Percentiles rank a stretch among this genome's conserved stretches.
phyloP scores from a whole-genome alignment of 768 basidiomycete species.

The Termitomyces sp. region DNA sequence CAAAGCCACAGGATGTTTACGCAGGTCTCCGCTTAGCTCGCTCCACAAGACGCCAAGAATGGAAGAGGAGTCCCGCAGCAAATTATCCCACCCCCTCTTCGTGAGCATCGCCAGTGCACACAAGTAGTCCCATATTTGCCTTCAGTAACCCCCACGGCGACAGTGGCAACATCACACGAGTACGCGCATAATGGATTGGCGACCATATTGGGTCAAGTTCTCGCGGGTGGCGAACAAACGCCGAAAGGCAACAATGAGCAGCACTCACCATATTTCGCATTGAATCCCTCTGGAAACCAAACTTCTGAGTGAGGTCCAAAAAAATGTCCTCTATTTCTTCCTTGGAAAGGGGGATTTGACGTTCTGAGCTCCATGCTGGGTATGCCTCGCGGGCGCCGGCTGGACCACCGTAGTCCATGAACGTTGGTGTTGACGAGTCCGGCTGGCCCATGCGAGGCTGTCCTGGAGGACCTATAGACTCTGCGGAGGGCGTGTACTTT shows the following conservation, averaged over 20 bases:
- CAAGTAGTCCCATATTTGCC: background rate
- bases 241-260: conserved; percentile 1
- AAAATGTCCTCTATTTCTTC: conserved; percentile 99
- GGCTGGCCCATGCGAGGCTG: conserved; percentile 50
- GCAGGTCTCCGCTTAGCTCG: background rate
- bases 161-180: background rate
- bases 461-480: conserved; percentile 61
- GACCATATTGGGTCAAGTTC: conserved; percentile 8
- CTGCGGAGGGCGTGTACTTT: conserved; percentile 69
- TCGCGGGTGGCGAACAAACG: conserved; percentile 9
- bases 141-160: background rate
- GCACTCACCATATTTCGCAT: conserved; percentile 88
- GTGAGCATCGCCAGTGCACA: background rate
- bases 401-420: conserved; percentile 55
- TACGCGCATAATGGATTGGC: conserved; percentile 2
- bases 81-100: background rate
- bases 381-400: conserved; percentile 76
- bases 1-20: background rate
- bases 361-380: conserved; percentile 90
- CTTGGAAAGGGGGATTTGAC: conserved; percentile 94
- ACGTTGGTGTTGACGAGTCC: conserved; percentile 72
- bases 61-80: conserved; percentile 7
- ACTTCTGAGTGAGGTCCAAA: conserved; percentile 96
- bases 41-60: conserved; percentile 1
- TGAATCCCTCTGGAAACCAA: conserved; percentile 94